phyloP scores from a whole-genome alignment of 169 alveolate genomes.

The Plasmodium coatneyi region DNA sequence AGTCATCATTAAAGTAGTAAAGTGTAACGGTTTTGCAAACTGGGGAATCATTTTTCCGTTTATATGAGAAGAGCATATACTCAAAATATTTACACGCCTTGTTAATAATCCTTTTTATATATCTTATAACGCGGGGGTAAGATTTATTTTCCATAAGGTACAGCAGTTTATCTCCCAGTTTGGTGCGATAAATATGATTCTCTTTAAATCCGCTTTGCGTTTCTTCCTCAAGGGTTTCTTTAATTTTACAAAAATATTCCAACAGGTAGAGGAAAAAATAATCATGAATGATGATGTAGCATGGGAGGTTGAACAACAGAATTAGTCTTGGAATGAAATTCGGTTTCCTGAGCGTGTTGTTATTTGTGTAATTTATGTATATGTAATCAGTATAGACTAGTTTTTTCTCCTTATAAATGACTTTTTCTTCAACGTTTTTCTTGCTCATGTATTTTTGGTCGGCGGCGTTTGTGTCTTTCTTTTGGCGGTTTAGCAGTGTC shows the following conservation, averaged over 20 bases:
- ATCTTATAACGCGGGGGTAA: constrained; percentile 50
- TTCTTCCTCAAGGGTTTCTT: background rate
- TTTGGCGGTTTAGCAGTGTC: background rate
- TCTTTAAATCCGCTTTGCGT: background rate
- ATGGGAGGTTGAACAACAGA: constrained; percentile 36
- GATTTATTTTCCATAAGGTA: constrained; percentile 17
- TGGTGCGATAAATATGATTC: constrained; percentile 11
- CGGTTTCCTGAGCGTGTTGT: constrained; percentile 47
- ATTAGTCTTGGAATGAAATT: constrained; percentile 51
- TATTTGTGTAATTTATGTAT: constrained; percentile 56
- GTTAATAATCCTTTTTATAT: constrained; percentile 29
- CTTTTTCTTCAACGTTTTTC: constrained; percentile 23
- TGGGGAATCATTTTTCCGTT: background rate
- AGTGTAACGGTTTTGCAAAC: background rate
- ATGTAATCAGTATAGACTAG: constrained; percentile 33
- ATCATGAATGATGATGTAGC: constrained; percentile 62
- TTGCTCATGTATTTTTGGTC: constrained; percentile 4
- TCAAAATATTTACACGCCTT: constrained; percentile 61
- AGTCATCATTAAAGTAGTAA: constrained; percentile 57
- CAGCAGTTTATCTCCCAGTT: constrained; percentile 43
- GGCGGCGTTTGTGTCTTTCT: background rate
- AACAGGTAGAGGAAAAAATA: constrained; percentile 41
- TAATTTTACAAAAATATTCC: constrained; percentile 31
- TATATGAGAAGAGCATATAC: constrained; percentile 1
- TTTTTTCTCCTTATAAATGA: constrained; percentile 4